These are phyloP conservation scores for Leccinum cinnamomeum DNA, from an alignment of 1,284 basidiomycete genomes.

Conservation along the genomic window DNA sequence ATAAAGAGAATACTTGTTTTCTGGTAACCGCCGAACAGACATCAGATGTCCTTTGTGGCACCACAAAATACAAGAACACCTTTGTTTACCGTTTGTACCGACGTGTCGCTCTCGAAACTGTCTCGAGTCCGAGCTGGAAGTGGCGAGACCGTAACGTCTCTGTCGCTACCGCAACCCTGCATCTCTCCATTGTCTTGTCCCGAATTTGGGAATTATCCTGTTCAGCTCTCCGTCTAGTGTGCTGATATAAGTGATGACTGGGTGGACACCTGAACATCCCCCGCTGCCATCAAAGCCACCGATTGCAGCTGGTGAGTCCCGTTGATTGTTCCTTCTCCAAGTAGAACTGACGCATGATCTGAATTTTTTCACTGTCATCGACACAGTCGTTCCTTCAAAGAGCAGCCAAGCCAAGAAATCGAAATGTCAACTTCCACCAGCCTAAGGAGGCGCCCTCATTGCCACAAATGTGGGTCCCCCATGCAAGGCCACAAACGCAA, in stretches of 20 bases:
- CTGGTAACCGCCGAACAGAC: neutral
- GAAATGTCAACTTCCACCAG: constrained; percentile 34
- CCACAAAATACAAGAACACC: constrained; percentile 26
- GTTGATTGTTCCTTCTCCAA: neutral
- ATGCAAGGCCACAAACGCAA: constrained; percentile 38
- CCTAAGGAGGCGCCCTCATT: constrained; percentile 34
- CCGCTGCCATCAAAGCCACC: constrained; percentile 27
- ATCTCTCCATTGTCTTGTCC: constrained; percentile 20
- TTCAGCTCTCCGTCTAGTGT: constrained; percentile 4
- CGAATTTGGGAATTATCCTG: constrained; percentile 25
- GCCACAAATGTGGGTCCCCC: constrained; percentile 34
- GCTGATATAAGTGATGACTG: constrained; percentile 27
- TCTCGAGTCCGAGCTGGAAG: neutral
- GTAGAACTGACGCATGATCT: constrained; percentile 6
- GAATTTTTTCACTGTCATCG: constrained; percentile 1
- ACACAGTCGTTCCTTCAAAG: neutral
- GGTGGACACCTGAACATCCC: constrained; percentile 4
- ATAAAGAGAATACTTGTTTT: constrained; percentile 14
- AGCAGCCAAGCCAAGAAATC: constrained; percentile 6
- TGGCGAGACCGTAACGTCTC: constrained; percentile 3
- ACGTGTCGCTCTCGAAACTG: constrained; percentile 2
- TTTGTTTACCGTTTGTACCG: constrained; percentile 21
- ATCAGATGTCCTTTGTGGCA: neutral
- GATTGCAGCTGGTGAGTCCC: constrained; percentile 29
- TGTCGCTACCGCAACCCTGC: constrained; percentile 26